Conservation (phyloP, 73 alveolate genomes). For the Paramecium octaurelia region DNA sequence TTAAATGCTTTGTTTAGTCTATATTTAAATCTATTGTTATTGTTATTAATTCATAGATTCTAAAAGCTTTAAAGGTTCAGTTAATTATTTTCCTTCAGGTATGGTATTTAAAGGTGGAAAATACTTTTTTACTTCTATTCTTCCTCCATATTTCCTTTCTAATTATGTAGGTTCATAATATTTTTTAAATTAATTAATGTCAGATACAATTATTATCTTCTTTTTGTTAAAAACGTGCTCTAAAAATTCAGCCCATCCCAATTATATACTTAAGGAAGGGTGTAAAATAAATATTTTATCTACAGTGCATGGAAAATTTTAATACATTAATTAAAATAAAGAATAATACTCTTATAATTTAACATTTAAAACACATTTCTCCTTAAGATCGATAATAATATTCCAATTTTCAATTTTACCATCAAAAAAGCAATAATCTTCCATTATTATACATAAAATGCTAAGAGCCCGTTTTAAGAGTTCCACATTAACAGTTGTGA, state of each 20-base stretch:
- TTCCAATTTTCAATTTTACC: conserved; percentile 83
- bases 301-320: conserved; percentile 48
- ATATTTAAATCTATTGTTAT: neutral
- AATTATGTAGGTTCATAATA: neutral
- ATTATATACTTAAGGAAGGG: conserved; percentile 24
- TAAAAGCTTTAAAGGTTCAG: neutral
- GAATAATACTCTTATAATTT: neutral
- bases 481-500: conserved; percentile 51
- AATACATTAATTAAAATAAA: neutral
- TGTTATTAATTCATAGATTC: neutral
- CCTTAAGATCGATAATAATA: conserved; percentile 69
- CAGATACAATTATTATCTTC: neutral
- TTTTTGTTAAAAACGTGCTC: neutral
- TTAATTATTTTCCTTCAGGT: conserved; percentile 31
- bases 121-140: neutral
- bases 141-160: conserved; percentile 46
- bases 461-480: conserved; percentile 60
- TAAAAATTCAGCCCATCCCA: neutral
- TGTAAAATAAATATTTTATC: conserved; percentile 1
- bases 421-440: conserved; percentile 66
- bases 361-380: neutral
- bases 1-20: neutral
- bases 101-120: conserved; percentile 17
- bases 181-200: neutral
- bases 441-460: conserved; percentile 66